Evolutionary conservation across 2,329 filamentous ascomycete species (phyloP), one percentile per base, ranked within the genome.

Genomic region (Raffaelea albimanens): DNA sequence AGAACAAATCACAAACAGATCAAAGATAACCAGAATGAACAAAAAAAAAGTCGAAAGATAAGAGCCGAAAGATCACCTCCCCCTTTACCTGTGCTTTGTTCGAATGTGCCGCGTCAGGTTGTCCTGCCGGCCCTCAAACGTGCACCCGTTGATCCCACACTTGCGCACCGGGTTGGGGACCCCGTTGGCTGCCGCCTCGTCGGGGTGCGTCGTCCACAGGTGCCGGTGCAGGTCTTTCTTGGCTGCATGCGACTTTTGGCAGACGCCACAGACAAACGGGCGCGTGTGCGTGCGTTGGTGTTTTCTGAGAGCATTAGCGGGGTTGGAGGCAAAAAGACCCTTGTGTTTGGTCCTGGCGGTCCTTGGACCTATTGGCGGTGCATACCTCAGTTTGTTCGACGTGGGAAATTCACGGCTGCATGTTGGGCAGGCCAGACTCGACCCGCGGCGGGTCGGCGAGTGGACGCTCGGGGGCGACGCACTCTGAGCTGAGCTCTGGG

Each of bases 251-350:
- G 31, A 45, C 34, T 49, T 52, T 23, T 25, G 18, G 52, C 56
- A 58, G 20, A 57, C 33, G 3, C 40, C 38, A 47, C 56, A 58
- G 29, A 40, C 43, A 50, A 53, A 56, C 16, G 49, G 49, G 20
- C 47, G 50, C 25, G 49, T 51, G 52, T 57, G 55, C 8, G 48
- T 56, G 18, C 50, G 53, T 43, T 52, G 49, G 48, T 57, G 55
- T 40, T 50, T 52, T 33, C 44, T 56, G 43, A 22, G 25, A n/a
- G n/a, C n/a, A n/a, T n/a, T n/a, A n/a, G n/a, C n/a, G n/a, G n/a
- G n/a, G n/a, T n/a, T n/a, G n/a, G n/a, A n/a, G n/a, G n/a, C n/a
- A n/a, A n/a, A n/a, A n/a, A n/a, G n/a, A n/a, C n/a, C n/a, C n/a
- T n/a, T n/a, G n/a, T n/a, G n/a, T n/a, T n/a, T n/a, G n/a, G n/a